Base-by-base conservation (phyloP, 805 yeast species). In the Candida stauntonica region DNA sequence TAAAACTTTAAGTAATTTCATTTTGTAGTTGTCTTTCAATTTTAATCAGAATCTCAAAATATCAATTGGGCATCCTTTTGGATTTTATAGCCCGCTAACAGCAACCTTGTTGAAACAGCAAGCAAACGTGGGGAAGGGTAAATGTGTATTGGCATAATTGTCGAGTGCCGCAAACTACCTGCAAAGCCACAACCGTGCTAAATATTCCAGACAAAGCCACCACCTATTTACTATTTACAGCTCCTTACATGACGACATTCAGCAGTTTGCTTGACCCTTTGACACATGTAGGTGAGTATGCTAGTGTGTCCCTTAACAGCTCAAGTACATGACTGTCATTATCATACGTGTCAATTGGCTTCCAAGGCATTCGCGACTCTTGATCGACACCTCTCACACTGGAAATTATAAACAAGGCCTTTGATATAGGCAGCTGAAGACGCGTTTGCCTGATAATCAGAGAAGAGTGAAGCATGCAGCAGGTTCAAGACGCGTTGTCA, bases 1-100 rank as follows among this genome's bases (percentile, higher is more conserved):
- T 4, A 45, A 19, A 17, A 42, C 2, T 13, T 31, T 40, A 3
- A 36, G 17, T 3, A 44, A 15, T 26, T 44, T 50, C 52, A 47
- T 50, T 3, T 5, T 35, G 5, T 17, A 5, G n/a, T 28, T 17
- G 6, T 6, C 8, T n/a, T n/a, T 12, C 12, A 14, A 18, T 7
- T 21, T 21, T 7, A 21, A 21, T 7, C 9, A 11, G 24, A 21
- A 8, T 8, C 24, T 8, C 9, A 21, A 11, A 11, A 21, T 21
- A n/a, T n/a, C n/a, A n/a, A n/a, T n/a, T n/a, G n/a, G n/a, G n/a
- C n/a, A n/a, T n/a, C n/a, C n/a, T n/a, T n/a, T n/a, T n/a, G n/a
- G n/a, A n/a, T n/a, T n/a, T n/a, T n/a, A n/a, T n/a, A n/a, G n/a
- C n/a, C n/a, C n/a, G n/a, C 18, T 5, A 18, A 29, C 15, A 38